Percentiles rank a stretch among this genome's conserved stretches.
Conservation (phyloP, 495 filamentous ascomycete species). For the Talaromyces stipitatus region DNA sequence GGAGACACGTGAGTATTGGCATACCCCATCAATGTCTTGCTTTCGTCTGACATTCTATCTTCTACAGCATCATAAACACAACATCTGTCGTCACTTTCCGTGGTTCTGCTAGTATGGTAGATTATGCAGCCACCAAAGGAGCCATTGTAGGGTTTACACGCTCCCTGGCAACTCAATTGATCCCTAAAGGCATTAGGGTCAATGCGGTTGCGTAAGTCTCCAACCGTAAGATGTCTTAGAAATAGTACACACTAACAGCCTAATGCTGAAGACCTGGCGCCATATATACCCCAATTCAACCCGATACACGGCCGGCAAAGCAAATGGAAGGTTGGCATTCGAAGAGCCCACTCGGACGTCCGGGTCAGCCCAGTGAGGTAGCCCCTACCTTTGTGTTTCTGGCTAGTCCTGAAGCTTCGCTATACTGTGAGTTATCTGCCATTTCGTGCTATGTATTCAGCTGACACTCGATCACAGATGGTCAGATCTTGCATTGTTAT, state of each 20-base stretch:
- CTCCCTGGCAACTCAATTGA: constrained; percentile 44
- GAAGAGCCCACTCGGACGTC: constrained; percentile 36
- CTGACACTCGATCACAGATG: constrained; percentile 20
- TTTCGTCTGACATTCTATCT: background rate
- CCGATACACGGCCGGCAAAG: constrained; percentile 37
- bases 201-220: constrained; percentile 51
- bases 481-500: constrained; percentile 47
- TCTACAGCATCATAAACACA: constrained; percentile 51
- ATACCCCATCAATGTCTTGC: background rate
- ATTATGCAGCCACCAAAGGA: constrained; percentile 56
- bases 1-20: constrained; percentile 30
- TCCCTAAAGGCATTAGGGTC: constrained; percentile 53
- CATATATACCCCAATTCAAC: constrained; percentile 53
- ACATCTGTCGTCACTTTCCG: constrained; percentile 47
- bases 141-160: constrained; percentile 55
- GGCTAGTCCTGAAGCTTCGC: constrained; percentile 44
- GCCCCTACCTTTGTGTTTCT: constrained; percentile 57
- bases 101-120: constrained; percentile 45
- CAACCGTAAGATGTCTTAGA: background rate
- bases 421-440: constrained; percentile 35
- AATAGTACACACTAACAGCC: background rate
- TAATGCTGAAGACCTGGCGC: constrained; percentile 37
- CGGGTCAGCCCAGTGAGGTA: constrained; percentile 56
- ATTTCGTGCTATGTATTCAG: background rate
- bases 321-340: constrained; percentile 43